Evolutionary conservation across 2,329 filamentous ascomycete species (phyloP), one percentile per base, ranked within the genome.

Genomic region (Alternaria sp.): DNA sequence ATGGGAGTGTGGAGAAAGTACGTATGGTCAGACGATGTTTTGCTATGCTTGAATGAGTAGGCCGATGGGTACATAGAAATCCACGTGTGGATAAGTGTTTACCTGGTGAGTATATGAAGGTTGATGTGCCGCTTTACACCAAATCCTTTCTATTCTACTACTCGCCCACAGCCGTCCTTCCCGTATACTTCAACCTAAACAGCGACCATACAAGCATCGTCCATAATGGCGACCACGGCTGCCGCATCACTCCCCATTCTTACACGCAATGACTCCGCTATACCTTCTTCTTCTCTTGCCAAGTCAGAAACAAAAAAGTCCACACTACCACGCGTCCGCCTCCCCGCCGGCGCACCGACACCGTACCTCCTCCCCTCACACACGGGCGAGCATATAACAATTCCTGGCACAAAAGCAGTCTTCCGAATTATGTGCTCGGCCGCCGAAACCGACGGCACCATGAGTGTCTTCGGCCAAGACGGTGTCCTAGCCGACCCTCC

Each of bases 401-500:
- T 69, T 8, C 67, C 67, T 0, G 65, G 67, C 25, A 68, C 63
- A 32, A 67, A 68, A 49, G 60, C 63, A 2, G 59, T 60, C 18
- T 57, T 69, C 43, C 63, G 67, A 4, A 68, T 69, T 25, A 54
- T 69, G 10, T 65, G 63, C 28, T 66, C 63, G 7, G 59, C 65
- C 36, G 54, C 54, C 28, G 65, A 69, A 11, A 70, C 67, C 3
- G 54, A 64, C 12, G 62, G 60, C n/a, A 38, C 63, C 0, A 64
- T 70, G n/a, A 63, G 64, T 20, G 65, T 69, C 50, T 69, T 69
- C 30, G 64, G 58, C 22, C 54, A 62, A 57, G 67, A 66, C 28
- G 67, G 65, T 40, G 57, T 61, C n/a, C 32, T 67, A 9, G 62
- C 64, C 25, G 67, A 70, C 40, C 38, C 67, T 10, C 66, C 64